Percentiles rank a stretch among this genome's conserved stretches.
Conservation (phyloP, 2,329 filamentous ascomycete species). For the Scytalidium lignicola region DNA sequence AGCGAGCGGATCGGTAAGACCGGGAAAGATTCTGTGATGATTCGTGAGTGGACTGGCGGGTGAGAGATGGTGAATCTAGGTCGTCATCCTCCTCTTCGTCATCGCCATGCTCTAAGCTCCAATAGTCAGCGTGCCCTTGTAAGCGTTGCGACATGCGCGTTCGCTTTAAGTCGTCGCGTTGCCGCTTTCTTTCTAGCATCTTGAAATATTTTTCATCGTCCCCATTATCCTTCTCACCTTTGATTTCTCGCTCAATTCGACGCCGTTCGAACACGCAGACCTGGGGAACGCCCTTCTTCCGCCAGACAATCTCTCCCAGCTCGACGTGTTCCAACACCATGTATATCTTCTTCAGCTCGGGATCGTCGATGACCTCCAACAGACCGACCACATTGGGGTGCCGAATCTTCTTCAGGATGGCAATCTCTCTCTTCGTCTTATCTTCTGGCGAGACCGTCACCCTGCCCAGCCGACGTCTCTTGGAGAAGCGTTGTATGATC, state of each 20-base stretch:
- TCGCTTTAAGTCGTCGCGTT: slow-evolving; percentile 51
- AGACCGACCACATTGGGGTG: slow-evolving; percentile 96
- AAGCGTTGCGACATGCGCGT: slow-evolving; percentile 48
- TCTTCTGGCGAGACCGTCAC: slow-evolving; percentile 65
- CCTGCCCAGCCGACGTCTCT: slow-evolving; percentile 84
- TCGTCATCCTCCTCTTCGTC: slow-evolving; percentile 41
- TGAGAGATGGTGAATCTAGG: slow-evolving; percentile 26
- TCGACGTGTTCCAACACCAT: slow-evolving; percentile 96
- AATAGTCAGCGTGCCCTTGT: slow-evolving; percentile 55
- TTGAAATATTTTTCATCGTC: slow-evolving; percentile 55
- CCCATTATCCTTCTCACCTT: slow-evolving; percentile 50
- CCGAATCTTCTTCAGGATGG: slow-evolving; percentile 95
- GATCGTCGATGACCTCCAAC: slow-evolving; percentile 96
- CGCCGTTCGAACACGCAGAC: slow-evolving; percentile 79
- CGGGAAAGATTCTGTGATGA: slow-evolving; percentile 17
- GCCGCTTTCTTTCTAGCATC: slow-evolving; percentile 53
- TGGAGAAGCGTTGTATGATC: slow-evolving; percentile 94
- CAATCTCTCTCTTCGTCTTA: slow-evolving; percentile 92
- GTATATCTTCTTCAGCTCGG: slow-evolving; percentile 94
- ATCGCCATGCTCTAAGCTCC: slow-evolving; percentile 79
- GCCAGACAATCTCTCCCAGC: slow-evolving; percentile 89
- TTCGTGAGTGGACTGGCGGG: slow-evolving; percentile 21
- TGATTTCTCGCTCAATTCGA: slow-evolving; percentile 69
- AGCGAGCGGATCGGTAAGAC: slow-evolving; percentile 16
- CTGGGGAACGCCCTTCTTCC: slow-evolving; percentile 78